A percentile compares a stretch with the other conserved stretches of the same genome.
Conservation (phyloP, 768 basidiomycete species). For the Boletus reticulatus region DNA sequence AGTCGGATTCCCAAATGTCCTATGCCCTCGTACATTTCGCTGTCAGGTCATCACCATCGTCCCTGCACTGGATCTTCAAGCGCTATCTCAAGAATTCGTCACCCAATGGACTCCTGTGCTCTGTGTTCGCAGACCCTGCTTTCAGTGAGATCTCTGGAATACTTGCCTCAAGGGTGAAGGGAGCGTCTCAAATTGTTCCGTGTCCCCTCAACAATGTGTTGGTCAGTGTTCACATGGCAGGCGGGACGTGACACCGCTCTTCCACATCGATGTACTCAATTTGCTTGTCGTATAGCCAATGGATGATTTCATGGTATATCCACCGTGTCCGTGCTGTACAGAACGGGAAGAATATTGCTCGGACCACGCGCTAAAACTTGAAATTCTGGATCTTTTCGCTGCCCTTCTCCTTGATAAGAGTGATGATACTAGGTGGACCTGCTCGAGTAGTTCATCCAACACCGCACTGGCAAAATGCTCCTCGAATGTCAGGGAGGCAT, state of each 20-base stretch:
- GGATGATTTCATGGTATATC: constrained; percentile 47
- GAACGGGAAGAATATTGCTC: constrained; percentile 22
- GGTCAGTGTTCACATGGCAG: constrained; percentile 27
- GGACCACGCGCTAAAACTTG: constrained; percentile 37
- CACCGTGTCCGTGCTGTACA: constrained; percentile 30
- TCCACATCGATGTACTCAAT: constrained; percentile 20
- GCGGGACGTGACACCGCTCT: constrained; percentile 15
- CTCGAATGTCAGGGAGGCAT: constrained; percentile 12
- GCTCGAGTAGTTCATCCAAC: neutral
- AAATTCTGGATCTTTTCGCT: constrained; percentile 42
- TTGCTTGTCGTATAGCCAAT: constrained; percentile 42
- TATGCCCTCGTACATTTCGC: constrained; percentile 28
- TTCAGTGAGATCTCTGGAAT: constrained; percentile 10
- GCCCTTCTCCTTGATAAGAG: constrained; percentile 38
- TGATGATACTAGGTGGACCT: constrained; percentile 11
- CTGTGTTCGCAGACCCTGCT: constrained; percentile 19
- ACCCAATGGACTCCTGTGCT: constrained; percentile 8
- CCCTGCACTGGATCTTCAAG: constrained; percentile 16
- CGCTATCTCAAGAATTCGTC: constrained; percentile 21
- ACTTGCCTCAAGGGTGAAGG: constrained; percentile 15
- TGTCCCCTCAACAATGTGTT: constrained; percentile 15
- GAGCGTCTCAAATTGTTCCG: constrained; percentile 2
- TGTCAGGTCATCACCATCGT: constrained; percentile 18
- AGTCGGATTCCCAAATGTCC: constrained; percentile 6
- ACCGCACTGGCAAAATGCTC: constrained; percentile 6